Conservation (phyloP, 2,329 filamentous ascomycete genomes). For the Diaporthe sp. region DNA sequence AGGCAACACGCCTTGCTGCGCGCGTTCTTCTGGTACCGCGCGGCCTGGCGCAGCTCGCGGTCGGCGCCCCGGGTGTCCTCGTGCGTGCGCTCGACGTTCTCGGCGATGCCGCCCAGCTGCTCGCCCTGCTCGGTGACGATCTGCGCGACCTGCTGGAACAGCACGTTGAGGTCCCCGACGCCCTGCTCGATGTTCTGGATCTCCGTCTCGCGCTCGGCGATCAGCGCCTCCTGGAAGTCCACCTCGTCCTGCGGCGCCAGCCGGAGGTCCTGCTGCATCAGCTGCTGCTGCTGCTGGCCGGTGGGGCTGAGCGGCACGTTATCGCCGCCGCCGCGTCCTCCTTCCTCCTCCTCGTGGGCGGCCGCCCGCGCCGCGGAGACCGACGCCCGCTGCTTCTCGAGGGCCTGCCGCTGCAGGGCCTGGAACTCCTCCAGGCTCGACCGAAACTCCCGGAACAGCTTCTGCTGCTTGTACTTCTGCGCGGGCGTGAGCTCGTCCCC, state of each 20-base stretch:
- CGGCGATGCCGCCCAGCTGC: constrained; percentile 85
- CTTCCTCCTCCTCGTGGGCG: constrained; percentile 72
- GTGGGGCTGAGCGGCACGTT: constrained; percentile 43
- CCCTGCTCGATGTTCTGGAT: constrained; percentile 98
- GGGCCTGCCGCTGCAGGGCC: constrained; percentile 84
- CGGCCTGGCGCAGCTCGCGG: constrained; percentile 84
- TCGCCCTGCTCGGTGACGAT: constrained; percentile 96
- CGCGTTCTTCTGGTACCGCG: constrained; percentile 93
- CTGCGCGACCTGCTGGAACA: constrained; percentile 97
- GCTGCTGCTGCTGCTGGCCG: constrained; percentile 67
- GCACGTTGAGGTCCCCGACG: constrained; percentile 93
- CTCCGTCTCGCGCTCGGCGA: constrained; percentile 95
- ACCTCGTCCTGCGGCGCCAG: constrained; percentile 94
- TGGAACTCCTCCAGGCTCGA: constrained; percentile 92
- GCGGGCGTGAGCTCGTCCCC: constrained; percentile 82
- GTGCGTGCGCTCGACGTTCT: constrained; percentile 86
- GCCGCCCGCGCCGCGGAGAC: constrained; percentile 80
- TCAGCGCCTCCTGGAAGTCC: constrained; percentile 95
- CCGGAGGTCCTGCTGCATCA: constrained; percentile 80
- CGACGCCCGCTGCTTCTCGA: constrained; percentile 92
- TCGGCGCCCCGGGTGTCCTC: constrained; percentile 88
- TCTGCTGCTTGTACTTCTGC: constrained; percentile 96
- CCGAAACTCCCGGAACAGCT: constrained; percentile 93
- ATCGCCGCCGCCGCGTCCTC: constrained; percentile 43
- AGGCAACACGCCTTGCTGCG: constrained; percentile 95